Conservation (phyloP, 2,329 filamentous ascomycete species). For the Arthroderma uncinatum region DNA sequence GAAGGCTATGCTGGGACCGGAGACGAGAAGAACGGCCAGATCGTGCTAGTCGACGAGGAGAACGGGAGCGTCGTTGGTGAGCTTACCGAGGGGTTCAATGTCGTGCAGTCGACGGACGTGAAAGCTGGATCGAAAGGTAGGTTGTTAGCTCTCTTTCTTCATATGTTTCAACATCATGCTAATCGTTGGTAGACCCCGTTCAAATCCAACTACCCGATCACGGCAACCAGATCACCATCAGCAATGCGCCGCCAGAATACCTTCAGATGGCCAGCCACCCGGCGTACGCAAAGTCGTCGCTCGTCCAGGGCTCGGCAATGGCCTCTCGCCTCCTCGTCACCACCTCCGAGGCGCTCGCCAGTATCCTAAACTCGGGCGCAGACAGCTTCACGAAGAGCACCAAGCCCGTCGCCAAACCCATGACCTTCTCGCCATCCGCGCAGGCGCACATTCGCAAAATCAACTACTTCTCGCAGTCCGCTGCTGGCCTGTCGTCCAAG, state of each 20-base stretch:
- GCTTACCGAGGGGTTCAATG: constrained; percentile 66
- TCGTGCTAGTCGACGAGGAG: constrained; percentile 90
- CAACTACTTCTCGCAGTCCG: constrained; percentile 70
- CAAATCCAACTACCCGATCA: constrained; percentile 38
- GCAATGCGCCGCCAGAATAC: constrained; percentile 47
- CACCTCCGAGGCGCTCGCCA: constrained; percentile 66
- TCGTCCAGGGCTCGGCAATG: constrained; percentile 76
- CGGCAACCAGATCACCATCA: constrained; percentile 38
- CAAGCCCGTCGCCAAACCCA: constrained; percentile 64
- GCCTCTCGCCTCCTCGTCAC: constrained; percentile 90
- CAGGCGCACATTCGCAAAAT: constrained; percentile 80
- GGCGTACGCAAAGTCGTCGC: constrained; percentile 74
- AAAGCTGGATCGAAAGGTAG: constrained; percentile 84
- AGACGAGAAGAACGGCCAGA: constrained; percentile 51
- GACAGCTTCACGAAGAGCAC: constrained; percentile 70
- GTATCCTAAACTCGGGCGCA: constrained; percentile 64
- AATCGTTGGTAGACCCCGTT: constrained; percentile 32
- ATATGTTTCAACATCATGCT: neutral
- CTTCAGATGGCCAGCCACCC: constrained; percentile 71
- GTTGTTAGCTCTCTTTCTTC: constrained; percentile 15
- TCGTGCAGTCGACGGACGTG: constrained; percentile 65
- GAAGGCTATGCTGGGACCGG: constrained; percentile 56
- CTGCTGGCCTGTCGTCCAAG: constrained; percentile 68
- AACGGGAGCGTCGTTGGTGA: constrained; percentile 93
- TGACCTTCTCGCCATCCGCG: constrained; percentile 77